Evolutionary conservation across 1,284 basidiomycete genomes (phyloP).

Genomic region (Peniophora sp.): DNA sequence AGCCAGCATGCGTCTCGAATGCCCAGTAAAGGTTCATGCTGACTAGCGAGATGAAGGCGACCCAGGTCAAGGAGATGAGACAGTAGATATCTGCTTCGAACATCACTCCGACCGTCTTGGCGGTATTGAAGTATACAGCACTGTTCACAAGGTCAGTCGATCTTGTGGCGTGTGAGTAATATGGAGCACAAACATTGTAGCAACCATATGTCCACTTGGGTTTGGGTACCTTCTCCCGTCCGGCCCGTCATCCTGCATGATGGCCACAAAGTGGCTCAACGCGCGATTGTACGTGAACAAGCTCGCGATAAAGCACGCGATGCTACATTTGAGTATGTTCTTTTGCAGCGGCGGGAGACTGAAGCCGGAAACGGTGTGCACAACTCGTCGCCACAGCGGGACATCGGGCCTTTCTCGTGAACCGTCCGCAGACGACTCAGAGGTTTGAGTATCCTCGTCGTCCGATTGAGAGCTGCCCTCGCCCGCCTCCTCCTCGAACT

Average conservation of each 20-base stretch:
- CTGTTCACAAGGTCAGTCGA: no score
- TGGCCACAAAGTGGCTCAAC: slow-evolving; percentile 56
- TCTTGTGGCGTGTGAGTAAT: no score
- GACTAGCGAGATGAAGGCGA: slow-evolving; percentile 66
- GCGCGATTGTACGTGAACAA: slow-evolving; percentile 87
- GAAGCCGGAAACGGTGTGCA: slow-evolving; percentile 17
- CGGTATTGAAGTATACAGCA: slow-evolving; percentile 76
- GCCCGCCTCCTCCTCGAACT: background rate
- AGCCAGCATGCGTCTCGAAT: slow-evolving; percentile 60
- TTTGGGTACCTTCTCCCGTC: slow-evolving; percentile 44
- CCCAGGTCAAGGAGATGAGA: slow-evolving; percentile 63
- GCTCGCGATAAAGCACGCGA: slow-evolving; percentile 87
- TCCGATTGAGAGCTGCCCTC: background rate
- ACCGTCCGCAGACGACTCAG: slow-evolving; percentile 3
- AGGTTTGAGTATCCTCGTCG: slow-evolving; percentile 1
- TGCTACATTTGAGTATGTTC: slow-evolving; percentile 84
- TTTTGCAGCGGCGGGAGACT: slow-evolving; percentile 44
- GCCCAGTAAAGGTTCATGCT: slow-evolving; percentile 76
- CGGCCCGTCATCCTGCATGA: slow-evolving; percentile 61
- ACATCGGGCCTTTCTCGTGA: background rate
- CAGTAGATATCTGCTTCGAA: slow-evolving; percentile 81
- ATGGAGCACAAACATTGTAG: slow-evolving; percentile 45
- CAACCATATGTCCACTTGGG: slow-evolving; percentile 83
- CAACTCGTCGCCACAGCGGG: slow-evolving; percentile 3
- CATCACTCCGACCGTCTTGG: slow-evolving; percentile 87